Base-by-base conservation (phyloP, 352 stramenopile species). In the Phytophthora palmivora region DNA sequence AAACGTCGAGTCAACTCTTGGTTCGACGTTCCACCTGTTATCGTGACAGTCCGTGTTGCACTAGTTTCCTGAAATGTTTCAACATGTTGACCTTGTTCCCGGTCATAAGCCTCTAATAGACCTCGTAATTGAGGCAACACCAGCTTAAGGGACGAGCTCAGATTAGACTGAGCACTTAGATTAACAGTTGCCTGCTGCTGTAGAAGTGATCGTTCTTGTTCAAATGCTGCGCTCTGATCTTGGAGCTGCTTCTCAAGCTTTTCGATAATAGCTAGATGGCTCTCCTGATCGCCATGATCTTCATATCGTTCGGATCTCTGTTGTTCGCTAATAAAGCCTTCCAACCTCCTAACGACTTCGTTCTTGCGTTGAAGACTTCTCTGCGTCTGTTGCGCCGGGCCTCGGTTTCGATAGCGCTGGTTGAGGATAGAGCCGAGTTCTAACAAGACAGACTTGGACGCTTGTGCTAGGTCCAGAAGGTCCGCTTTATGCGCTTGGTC, bases 311-410 rank as follows among this genome's bases (percentile, higher is more conserved):
- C 32, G 1, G 11, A 9, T 14, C 47, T 36, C 11, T 52, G 56
- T 4, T 47, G 41, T 2, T 44, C 44, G 19, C 2, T 16, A 32
- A 67, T 62, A 36, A 57, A 67, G 19, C 45, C 15, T 4, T 56
- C 47, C n/a, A 63, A 34, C 4, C 38, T 43, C 10, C 14, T 49
- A 3, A 67, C n/a, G 12, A 38, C 38, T 21, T 51, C 44, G 30
- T 56, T 67, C 59, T 67, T 67, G 21, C 59, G 51, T 19, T 18
- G 34, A 26, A 67, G 43, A 63, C 42, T 39, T 22, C 37, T 49
- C 21, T 67, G 59, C 22, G 44, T 59, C 37, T 56, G 42, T 19
- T 62, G 50, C 6, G 10, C 34, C 12, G 53, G 51, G 9, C 16
- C 46, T 34, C 46, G 38, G 2, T 52, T 38, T 11, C 50, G 28